Evolutionary conservation across 331 rosid genomes (phyloP), one percentile per base, ranked within the genome.

Genomic region (Arachis monticola): DNA sequence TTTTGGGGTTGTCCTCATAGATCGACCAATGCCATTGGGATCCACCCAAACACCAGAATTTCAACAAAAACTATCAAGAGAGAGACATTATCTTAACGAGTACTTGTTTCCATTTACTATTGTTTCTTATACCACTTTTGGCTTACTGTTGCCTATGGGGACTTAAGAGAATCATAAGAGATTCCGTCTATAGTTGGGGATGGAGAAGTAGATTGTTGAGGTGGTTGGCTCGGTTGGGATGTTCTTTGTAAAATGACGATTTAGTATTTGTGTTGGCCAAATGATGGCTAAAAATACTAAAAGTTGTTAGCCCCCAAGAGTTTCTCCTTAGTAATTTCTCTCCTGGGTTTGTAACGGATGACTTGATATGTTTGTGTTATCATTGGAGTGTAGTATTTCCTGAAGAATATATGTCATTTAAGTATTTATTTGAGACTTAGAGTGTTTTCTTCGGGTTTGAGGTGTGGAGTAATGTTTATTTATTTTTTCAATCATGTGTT

Each of bases 41-140:
- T 62, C 61, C 50, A 73, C 41, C 41, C 7, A 62, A 61, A 63
- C 40, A 73, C 62, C 62, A 48, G 5, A 48, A 10, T 48, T 48
- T 48, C 13, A 9, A 48, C 9, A 10, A 48, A 22, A 61, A 10
- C 13, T 17, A 14, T 40, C 38, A 13, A 38, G 40, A 62, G 70
- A 41, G 35, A 30, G 51, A 69, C 51, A 30, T 62, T 40, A 48
- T 7, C 52, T 35, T 8, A 42, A 12, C 30, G 7, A 32, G 41
- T 58, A 60, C 38, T 47, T 4, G 46, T 74, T 42, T 74, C 50
- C 22, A 40, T 64, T 58, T 63, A 17, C 35, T 31, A 55, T 42
- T 51, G 2, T 51, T 4, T 4, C 48, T 44, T 51, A 51, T n/a
- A 22, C 3, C 8, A 14, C n/a, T 46, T 53, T 64, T 45, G 4